A percentile compares a stretch with the other conserved stretches of the same genome.
These are phyloP conservation scores for Boletus bicolor DNA, from an alignment of 768 basidiomycete genomes.

Conservation along the genomic window DNA sequence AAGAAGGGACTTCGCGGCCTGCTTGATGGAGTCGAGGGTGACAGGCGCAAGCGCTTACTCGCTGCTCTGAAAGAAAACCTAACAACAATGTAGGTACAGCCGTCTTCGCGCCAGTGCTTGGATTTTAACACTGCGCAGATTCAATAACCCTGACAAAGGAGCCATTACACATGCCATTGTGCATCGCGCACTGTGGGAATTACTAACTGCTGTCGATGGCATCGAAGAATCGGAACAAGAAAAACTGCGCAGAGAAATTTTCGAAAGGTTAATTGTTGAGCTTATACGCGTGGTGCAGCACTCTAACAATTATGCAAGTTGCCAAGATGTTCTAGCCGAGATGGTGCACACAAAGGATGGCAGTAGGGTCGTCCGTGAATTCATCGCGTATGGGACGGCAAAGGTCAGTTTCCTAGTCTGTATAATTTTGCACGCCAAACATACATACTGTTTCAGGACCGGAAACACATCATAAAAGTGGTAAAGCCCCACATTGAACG, in stretches of 20 bases:
- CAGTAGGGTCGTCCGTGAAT: conserved; percentile 79
- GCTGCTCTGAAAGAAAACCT: conserved; percentile 71
- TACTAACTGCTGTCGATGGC: conserved; percentile 59
- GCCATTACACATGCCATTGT: conserved; percentile 84
- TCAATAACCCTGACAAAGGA: conserved; percentile 90
- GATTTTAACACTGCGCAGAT: conserved; percentile 43
- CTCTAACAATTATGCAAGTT: conserved; percentile 39
- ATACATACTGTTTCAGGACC: conserved; percentile 48
- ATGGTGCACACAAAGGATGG: conserved; percentile 95
- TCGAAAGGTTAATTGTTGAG: conserved; percentile 58
- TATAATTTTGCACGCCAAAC: neutral
- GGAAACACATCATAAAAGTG: conserved; percentile 87
- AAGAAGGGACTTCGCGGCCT: conserved; percentile 68
- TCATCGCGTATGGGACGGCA: conserved; percentile 77
- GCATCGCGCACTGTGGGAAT: conserved; percentile 86
- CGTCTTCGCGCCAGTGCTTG: neutral
- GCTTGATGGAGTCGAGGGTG: conserved; percentile 59
- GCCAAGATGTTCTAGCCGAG: conserved; percentile 83
- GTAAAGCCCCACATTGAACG: conserved; percentile 87
- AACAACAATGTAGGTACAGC: conserved; percentile 58
- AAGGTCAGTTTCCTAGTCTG: conserved; percentile 48
- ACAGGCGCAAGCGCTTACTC: conserved; percentile 66
- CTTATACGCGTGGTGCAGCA: neutral
- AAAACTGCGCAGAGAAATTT: conserved; percentile 73
- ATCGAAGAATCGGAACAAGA: conserved; percentile 64